Evolutionary conservation across 2,329 filamentous ascomycete genomes (phyloP), one percentile per base, ranked within the genome.

Genomic region (Raffaelea ambrosiae): DNA sequence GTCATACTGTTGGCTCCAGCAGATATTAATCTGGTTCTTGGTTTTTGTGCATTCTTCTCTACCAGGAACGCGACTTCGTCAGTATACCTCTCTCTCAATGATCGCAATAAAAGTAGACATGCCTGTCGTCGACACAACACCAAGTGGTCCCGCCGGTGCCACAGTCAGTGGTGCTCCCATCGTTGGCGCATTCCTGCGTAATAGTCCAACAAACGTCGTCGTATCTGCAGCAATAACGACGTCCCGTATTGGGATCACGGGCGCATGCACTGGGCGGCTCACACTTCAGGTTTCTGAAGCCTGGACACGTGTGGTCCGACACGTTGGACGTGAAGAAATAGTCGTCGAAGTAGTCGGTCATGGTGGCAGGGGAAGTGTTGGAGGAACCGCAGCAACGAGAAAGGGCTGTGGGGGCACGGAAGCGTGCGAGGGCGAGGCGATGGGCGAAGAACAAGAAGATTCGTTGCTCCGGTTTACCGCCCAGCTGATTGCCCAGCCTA

Each of bases 261-360:
- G 52, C 54, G 48, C 54, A 55, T 2, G 54, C 54, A 10, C 48
- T 46, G 14, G 54, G 54, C 5, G 48, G 48, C n/a, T 26, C 14
- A 40, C 54, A 55, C 40, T 33, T n/a, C 22, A 46, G 38, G 31
- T 16, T 21, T 22, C 48, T 43, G 23, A 49, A 50, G 20, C 48
- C 52, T 1, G 54, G 52, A 21, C 54, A 55, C 4, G 44, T 48
- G 31, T 50, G 40, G 29, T 21, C 31, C 10, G 50, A 48, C 18
- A 49, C 36, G 20, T 50, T 49, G 39, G 54, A 54, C 10, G 54
- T 48, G 41, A 53, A 55, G 43, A 38, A 53, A 47, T 50, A 55
- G 48, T 50, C 23, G 48, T 54, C 49, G 23, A 51, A 54, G 40
- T 49, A 51, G 31, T 50, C 46, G 4, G 46, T 33, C 48, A 53